These are phyloP conservation scores for Cryptococcus maquisensis DNA, from an alignment of 1,284 basidiomycete genomes.

Conservation along the genomic window DNA sequence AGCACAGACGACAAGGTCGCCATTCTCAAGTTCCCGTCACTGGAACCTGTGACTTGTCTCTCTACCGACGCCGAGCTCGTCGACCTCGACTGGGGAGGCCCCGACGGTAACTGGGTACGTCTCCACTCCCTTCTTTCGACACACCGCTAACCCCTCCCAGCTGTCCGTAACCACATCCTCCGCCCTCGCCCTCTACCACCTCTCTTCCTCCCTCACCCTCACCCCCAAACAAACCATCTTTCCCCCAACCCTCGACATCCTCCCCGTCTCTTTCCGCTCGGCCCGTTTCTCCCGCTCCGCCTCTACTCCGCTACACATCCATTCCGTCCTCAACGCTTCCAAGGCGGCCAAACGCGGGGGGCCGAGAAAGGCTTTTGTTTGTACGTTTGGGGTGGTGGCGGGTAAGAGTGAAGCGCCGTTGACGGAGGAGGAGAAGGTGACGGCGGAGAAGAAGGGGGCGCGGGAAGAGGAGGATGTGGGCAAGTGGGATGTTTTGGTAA, in stretches of 20 bases:
- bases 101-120: slow-evolving; percentile 37
- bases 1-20: slow-evolving; percentile 53
- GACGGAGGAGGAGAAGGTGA: slow-evolving; percentile 15
- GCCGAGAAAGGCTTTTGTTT: slow-evolving; percentile 39
- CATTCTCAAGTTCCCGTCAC: slow-evolving; percentile 63
- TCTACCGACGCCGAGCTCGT: slow-evolving; percentile 37
- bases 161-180: slow-evolving; percentile 37
- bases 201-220: slow-evolving; percentile 18
- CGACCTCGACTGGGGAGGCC: slow-evolving; percentile 44
- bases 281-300: slow-evolving; percentile 64
- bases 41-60: slow-evolving; percentile 54
- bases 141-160: slow-evolving; percentile 14
- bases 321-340: slow-evolving; percentile 68
- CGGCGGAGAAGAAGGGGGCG: slow-evolving; percentile 56
- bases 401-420: slow-evolving; percentile 20
- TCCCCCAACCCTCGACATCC: slow-evolving; percentile 36
- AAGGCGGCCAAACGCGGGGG: slow-evolving; percentile 28
- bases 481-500: slow-evolving; percentile 47
- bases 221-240: slow-evolving; percentile 39
- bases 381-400: slow-evolving; percentile 33
- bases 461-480: slow-evolving; percentile 18
- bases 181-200: slow-evolving; percentile 33
- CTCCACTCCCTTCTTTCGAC: too few relatives aligned
- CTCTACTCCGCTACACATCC: slow-evolving; percentile 54
- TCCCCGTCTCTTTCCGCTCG: slow-evolving; percentile 63